Evolutionary conservation across 257 asterid species (phyloP).

Genomic region (Nicotiana noctiflora): DNA sequence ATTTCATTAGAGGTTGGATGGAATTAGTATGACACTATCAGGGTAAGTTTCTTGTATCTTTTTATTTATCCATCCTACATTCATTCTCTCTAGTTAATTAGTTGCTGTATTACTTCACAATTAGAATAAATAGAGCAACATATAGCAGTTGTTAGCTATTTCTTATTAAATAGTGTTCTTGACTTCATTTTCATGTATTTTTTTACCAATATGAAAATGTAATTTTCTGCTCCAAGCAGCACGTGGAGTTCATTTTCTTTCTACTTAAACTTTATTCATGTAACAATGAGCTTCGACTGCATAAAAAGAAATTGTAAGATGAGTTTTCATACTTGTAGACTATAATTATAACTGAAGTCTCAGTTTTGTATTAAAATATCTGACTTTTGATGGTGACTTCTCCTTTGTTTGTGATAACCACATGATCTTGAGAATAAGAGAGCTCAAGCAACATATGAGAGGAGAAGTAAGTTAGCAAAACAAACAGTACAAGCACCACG

Average conservation of each 20-base stretch:
- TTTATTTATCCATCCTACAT: no score
- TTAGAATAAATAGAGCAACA: no score
- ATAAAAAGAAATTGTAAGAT: background rate
- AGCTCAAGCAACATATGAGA: constrained; percentile 63
- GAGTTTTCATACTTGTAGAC: background rate
- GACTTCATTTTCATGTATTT: no score
- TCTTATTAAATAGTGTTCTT: no score
- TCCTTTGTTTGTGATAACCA: background rate
- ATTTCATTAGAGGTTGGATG: no score
- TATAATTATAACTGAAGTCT: background rate
- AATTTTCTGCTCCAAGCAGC: no score
- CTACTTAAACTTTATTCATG: background rate
- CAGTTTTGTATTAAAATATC: background rate
- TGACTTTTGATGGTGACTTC: background rate
- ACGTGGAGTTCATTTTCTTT: background rate
- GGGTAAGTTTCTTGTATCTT: no score
- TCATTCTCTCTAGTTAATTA: no score
- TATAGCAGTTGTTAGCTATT: no score
- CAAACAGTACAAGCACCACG: background rate
- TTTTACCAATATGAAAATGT: background rate
- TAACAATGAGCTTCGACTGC: background rate
- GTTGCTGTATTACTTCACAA: no score
- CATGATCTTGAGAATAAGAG: constrained; percentile 86
- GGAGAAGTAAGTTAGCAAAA: constrained; percentile 64
- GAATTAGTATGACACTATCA: no score